Evolutionary conservation across 2,329 filamentous ascomycete genomes (phyloP), one percentile per base, ranked within the genome.

Genomic region (Beauveria sp.): DNA sequence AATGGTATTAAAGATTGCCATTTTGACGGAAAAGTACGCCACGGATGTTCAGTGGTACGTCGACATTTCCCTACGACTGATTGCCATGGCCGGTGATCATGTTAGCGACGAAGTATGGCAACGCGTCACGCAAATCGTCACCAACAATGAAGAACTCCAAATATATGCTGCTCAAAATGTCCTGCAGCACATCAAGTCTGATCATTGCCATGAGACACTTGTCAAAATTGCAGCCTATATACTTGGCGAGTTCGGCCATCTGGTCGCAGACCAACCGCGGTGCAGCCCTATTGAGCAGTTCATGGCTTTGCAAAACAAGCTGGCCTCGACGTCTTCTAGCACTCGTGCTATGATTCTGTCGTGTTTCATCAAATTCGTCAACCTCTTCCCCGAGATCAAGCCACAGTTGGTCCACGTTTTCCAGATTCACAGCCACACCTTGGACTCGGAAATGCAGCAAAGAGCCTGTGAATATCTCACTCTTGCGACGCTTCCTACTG

Each of bases 81-180:
- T 99, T 63, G 92, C 93, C 63, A 93, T 98, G 86, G 95, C 96
- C 3, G 95, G 95, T 67, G 95, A 99, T 70, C 95, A 99, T 73
- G 93, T 99, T 67, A 98, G 93, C 74, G 96, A 99, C 66, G 95
- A 99, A 76, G 95, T 99, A 20, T 99, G 95, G 95, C 95, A 99
- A 74, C 88, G 95, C 68, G 93, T 99, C 61, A 97, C 96, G 65
- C 95, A 99, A 74, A 98, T 99, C 68, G 93, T 98, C 63, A 98
- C 95, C 60, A 99, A 99, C 79, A 99, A 99, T 74, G 95, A 99
- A 74, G 93, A 98, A 74, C 82, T 99, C 12, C 95, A 99, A 75
- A 88, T 96, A 0, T 99, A 99, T 72, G 95, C 95, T 1, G 92
- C 95, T 5, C 91, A 96, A 71, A 96, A 96, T 68, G 92, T 95